Conservation (phyloP, 352 stramenopile genomes). For the Vaucheria bursata region DNA sequence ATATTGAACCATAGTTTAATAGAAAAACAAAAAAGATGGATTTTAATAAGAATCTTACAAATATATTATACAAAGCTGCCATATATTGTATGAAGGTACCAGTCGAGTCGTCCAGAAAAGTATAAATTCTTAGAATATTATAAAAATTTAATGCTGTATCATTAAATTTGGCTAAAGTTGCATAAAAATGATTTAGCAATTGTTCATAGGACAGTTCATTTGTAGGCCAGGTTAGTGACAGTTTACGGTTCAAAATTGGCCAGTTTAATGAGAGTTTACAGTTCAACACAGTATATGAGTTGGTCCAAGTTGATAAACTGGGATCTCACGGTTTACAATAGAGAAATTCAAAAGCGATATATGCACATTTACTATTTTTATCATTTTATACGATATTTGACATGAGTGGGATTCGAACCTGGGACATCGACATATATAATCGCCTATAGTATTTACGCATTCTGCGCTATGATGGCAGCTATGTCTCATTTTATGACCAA, state of each 20-base stretch:
- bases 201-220: too few relatives aligned
- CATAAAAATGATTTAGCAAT: too few relatives aligned
- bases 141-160: too few relatives aligned
- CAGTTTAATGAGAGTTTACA: neutral
- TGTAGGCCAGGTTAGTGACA: too few relatives aligned
- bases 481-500: slow-evolving; percentile 55
- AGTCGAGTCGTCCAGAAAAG: too few relatives aligned
- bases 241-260: neutral
- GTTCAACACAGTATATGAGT: neutral
- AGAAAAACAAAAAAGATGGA: too few relatives aligned
- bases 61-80: too few relatives aligned
- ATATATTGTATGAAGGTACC: too few relatives aligned
- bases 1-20: too few relatives aligned
- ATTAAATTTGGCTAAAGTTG: too few relatives aligned
- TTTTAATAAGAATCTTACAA: too few relatives aligned
- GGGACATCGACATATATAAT: slow-evolving; percentile 60
- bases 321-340: neutral
- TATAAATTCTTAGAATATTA: too few relatives aligned
- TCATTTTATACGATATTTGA: neutral
- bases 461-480: slow-evolving; percentile 53
- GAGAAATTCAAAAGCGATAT: neutral
- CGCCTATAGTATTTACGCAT: slow-evolving; percentile 64
- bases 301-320: neutral
- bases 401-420: neutral
- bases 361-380: neutral